Base-by-base conservation (phyloP, 2,329 filamentous ascomycete genomes). In the Colletotrichum coccodes region DNA sequence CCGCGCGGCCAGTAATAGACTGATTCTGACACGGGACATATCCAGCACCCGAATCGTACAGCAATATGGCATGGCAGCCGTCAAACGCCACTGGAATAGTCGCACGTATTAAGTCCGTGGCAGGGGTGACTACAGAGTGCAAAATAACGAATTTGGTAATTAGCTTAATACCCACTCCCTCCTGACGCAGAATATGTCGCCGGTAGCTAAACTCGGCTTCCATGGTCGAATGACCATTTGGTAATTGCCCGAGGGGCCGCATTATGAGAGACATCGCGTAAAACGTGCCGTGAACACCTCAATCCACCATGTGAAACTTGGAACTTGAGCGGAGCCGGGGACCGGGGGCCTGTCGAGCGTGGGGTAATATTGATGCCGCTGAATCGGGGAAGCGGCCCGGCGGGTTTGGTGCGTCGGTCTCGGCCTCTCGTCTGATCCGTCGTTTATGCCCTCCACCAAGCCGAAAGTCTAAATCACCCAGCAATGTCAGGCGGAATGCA, bases 401-500 rank as follows among this genome's bases (percentile, higher is more conserved):
- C 36, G 38, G 47, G 38, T 14, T 36, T 30, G 32, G 16, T 34
- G 18, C 6, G 11, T 44, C 53, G 36, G 52, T n/a, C 50, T 67
- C 59, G 64, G 64, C 7, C 26, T 64, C 40, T 53, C 32, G 53
- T 64, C 46, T 59, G 28, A 54, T 68, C 60, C 53, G 47, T 68
- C 38, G 38, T 64, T 59, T 47, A 68, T 68, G 65, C 65, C 23
- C 53, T 64, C 60, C 53, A 64, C 60, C n/a, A n/a, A 21, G 38
- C 60, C 46, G 60, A 58, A 68, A 64, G 53, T 53, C 11, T 64
- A 59, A 54, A 47, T 32, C 18, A 11, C n/a, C 28, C 28, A 50
- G 52, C 28, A 50, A 18, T 18, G 21, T 50, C 34, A 6, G 6
- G 11, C 8, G 21, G n/a, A 23, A 36, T 23, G 38, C 16, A 6